phyloP scores from a whole-genome alignment of 1,284 basidiomycete species.

The Trichosporon asahii region DNA sequence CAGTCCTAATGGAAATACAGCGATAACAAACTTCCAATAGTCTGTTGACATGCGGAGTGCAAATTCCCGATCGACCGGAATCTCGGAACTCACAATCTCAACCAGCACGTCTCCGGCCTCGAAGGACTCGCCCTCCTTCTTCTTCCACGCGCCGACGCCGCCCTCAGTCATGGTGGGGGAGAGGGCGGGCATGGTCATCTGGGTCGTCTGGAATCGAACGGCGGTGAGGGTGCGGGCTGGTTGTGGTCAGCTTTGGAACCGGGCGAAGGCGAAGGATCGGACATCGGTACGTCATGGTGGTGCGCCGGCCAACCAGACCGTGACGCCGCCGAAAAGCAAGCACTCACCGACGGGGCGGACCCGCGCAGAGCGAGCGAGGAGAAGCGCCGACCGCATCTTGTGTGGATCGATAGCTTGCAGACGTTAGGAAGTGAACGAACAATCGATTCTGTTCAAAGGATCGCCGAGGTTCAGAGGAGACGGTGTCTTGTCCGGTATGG shows the following conservation, averaged over 20 bases:
- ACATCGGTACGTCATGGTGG: constrained; percentile 9
- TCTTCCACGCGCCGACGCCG: constrained; percentile 89
- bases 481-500: constrained; percentile 1
- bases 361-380: constrained; percentile 4
- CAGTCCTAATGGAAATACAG: not conserved
- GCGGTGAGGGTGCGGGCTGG: constrained; percentile 11
- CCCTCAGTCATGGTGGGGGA: constrained; percentile 99
- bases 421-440: not conserved
- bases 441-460: not conserved
- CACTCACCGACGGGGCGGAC: constrained; percentile 9
- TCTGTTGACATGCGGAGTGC: not conserved
- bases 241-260: not conserved
- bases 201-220: constrained; percentile 61
- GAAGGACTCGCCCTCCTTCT: constrained; percentile 81
- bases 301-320: not conserved
- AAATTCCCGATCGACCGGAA: constrained; percentile 3
- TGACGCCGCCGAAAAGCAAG: not conserved
- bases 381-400: constrained; percentile 9
- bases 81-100: constrained; percentile 70
- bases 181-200: constrained; percentile 89
- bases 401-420: constrained; percentile 1
- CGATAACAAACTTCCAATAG: not conserved
- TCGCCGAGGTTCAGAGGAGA: not conserved
- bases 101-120: constrained; percentile 82
- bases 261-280: not conserved